phyloP scores from a whole-genome alignment of 192 early-diverging fungal species.

The Physocladia obscura region DNA sequence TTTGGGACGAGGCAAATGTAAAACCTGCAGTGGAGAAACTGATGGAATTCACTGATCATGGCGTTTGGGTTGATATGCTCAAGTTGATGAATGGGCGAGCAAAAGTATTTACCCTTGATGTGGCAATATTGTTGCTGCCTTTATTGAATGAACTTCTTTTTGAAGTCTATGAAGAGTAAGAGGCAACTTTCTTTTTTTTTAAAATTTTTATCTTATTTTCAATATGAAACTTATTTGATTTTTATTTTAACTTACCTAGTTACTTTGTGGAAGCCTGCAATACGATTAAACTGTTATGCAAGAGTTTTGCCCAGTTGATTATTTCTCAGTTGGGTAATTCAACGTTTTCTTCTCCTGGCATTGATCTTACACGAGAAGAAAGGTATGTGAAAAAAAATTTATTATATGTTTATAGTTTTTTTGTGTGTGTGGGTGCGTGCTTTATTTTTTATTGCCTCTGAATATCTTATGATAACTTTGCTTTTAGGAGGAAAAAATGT shows the following conservation, averaged over 20 bases:
- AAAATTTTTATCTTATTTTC: neutral
- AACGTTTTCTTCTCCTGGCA: slow-evolving; percentile 28
- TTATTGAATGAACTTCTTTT: slow-evolving; percentile 49
- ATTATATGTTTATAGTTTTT: neutral
- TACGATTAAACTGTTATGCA: slow-evolving; percentile 42
- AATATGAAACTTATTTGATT: neutral
- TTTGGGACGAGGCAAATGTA: slow-evolving; percentile 50
- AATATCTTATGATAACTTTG: neutral
- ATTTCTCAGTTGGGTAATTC: slow-evolving; percentile 28
- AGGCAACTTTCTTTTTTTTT: neutral
- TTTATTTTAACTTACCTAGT: slow-evolving; percentile 23
- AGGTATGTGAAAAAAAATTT: slow-evolving; percentile 20
- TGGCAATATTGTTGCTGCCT: slow-evolving; percentile 38
- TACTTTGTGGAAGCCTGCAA: slow-evolving; percentile 50
- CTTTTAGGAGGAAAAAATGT: slow-evolving; percentile 33
- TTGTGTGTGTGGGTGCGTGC: neutral
- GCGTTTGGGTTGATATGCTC: slow-evolving; percentile 45
- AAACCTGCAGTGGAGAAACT: slow-evolving; percentile 39
- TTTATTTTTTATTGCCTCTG: neutral
- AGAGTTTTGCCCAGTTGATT: slow-evolving; percentile 42
- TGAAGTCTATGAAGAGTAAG: slow-evolving; percentile 59
- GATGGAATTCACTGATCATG: slow-evolving; percentile 3
- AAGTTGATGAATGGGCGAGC: slow-evolving; percentile 44
- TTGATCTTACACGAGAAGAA: slow-evolving; percentile 45
- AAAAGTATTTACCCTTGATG: slow-evolving; percentile 48